These are phyloP conservation scores for Globisporangium camurandrum DNA, from an alignment of 352 stramenopile species.

Conservation along the genomic window DNA sequence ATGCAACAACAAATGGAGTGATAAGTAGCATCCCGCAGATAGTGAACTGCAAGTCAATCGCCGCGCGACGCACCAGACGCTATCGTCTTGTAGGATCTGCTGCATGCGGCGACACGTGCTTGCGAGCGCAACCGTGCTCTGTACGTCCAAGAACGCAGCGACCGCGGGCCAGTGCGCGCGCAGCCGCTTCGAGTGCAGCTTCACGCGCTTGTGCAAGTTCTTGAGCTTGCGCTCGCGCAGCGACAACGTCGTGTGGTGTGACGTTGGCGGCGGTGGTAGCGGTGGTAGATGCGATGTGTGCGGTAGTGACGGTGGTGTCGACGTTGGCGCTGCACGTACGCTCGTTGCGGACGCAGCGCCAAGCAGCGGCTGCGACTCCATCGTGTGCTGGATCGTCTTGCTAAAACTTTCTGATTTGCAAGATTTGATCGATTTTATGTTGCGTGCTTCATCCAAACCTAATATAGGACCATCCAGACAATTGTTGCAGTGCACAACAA, in stretches of 20 bases:
- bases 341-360: neutral
- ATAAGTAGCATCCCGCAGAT: neutral
- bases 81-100: slow-evolving; percentile 28
- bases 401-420: no score
- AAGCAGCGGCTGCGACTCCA: neutral
- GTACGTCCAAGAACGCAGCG: slow-evolving; percentile 25
- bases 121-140: slow-evolving; percentile 27
- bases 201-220: slow-evolving; percentile 43
- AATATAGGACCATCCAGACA: no score
- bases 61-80: slow-evolving; percentile 23
- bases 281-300: no score
- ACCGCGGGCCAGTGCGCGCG: slow-evolving; percentile 34
- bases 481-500: no score
- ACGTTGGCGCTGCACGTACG: slow-evolving; percentile 12
- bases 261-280: neutral
- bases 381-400: no score
- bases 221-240: slow-evolving; percentile 27
- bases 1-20: neutral
- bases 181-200: slow-evolving; percentile 49
- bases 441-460: no score
- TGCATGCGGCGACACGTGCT: slow-evolving; percentile 30
- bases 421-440: no score
- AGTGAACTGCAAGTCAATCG: neutral
- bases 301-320: no score
- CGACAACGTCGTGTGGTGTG: slow-evolving; percentile 17